phyloP scores from a whole-genome alignment of 2,329 filamentous ascomycete species.

The Ophiostoma piceae region DNA sequence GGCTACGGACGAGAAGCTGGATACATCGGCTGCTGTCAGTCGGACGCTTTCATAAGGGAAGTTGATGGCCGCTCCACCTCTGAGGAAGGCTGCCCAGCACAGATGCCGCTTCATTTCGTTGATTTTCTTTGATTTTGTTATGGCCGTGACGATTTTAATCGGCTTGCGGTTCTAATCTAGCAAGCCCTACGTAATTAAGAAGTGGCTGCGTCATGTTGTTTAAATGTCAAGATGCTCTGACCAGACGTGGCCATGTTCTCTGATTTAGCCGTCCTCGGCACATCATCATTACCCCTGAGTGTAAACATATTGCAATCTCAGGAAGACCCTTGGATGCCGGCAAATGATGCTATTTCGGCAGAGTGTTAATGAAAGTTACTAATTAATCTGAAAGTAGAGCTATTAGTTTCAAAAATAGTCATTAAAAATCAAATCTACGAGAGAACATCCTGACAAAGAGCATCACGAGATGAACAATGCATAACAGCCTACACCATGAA shows the following conservation, averaged over 20 bases:
- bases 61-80: neutral
- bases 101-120: neutral
- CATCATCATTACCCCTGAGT: neutral
- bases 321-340: neutral
- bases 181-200: no score
- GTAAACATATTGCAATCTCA: neutral
- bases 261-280: neutral
- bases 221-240: neutral
- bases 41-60: neutral
- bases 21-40: neutral
- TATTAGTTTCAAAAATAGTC: no score
- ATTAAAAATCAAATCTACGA: neutral
- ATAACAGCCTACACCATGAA: no score
- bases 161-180: no score
- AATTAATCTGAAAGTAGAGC: neutral
- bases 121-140: neutral
- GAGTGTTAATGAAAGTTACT: neutral
- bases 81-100: neutral
- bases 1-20: neutral
- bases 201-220: no score
- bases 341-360: neutral
- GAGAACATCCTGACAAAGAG: neutral
- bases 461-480: neutral
- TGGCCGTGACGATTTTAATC: neutral
- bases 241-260: neutral